phyloP scores from a whole-genome alignment of 805 yeast species.

The Jamesozyma piceae region DNA sequence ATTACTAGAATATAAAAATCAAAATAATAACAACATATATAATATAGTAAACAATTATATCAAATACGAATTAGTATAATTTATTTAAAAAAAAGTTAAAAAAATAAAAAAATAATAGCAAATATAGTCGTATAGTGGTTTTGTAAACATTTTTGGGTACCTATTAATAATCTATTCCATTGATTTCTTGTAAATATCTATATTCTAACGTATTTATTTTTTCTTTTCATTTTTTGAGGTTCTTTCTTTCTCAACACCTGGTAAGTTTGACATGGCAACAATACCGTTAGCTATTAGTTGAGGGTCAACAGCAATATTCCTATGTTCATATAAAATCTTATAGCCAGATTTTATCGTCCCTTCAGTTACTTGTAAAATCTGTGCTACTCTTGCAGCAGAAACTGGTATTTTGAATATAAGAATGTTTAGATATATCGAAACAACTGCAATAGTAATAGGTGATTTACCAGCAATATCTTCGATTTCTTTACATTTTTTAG shows the following conservation, averaged over 20 bases:
- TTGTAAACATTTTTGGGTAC: background rate
- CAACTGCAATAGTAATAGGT: slow-evolving; percentile 95
- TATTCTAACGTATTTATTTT: too few relatives aligned
- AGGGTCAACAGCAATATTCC: slow-evolving; percentile 47
- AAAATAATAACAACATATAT: too few relatives aligned
- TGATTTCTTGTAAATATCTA: too few relatives aligned
- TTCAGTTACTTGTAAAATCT: slow-evolving; percentile 90
- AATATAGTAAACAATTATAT: too few relatives aligned
- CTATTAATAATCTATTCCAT: background rate
- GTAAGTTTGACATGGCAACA: slow-evolving; percentile 24
- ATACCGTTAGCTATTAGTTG: slow-evolving; percentile 26
- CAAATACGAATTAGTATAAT: too few relatives aligned
- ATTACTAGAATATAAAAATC: too few relatives aligned
- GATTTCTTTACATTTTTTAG: slow-evolving; percentile 77
- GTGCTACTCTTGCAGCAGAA: slow-evolving; percentile 74
- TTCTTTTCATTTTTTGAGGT: slow-evolving; percentile 10
- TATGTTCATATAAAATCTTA: slow-evolving; percentile 68
- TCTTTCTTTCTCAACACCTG: slow-evolving; percentile 27
- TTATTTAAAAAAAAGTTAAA: background rate
- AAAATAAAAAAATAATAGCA: background rate
- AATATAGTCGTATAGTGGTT: too few relatives aligned
- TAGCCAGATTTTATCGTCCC: slow-evolving; percentile 93
- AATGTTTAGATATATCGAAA: slow-evolving; percentile 90
- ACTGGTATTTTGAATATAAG: slow-evolving; percentile 74
- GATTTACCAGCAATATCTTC: slow-evolving; percentile 95